These are phyloP conservation scores for Neopestalotiopsis clavispora DNA, from an alignment of 2,329 filamentous ascomycete genomes.

Conservation along the genomic window DNA sequence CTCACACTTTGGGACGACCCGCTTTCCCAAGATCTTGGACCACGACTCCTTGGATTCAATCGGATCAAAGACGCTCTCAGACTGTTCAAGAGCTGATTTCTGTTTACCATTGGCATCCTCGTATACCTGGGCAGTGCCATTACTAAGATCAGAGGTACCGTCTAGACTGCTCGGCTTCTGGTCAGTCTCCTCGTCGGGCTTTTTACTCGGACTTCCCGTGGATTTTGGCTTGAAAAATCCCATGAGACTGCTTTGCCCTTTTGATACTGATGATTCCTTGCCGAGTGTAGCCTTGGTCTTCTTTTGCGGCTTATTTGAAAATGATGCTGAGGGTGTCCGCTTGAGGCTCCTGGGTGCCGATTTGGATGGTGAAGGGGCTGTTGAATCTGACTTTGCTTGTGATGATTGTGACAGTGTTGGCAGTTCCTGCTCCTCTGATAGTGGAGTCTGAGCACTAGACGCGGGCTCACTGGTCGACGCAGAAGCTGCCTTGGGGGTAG, in stretches of 20 bases:
- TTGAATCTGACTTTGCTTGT: slow-evolving; percentile 20
- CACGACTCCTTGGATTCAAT: slow-evolving; percentile 80
- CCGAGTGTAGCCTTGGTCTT: slow-evolving; percentile 40
- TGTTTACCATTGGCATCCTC: slow-evolving; percentile 7
- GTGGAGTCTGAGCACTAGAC: not conserved
- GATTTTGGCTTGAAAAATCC: slow-evolving; percentile 78
- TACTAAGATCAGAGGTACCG: slow-evolving; percentile 20
- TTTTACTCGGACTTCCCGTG: slow-evolving; percentile 24
- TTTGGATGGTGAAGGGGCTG: slow-evolving; percentile 26
- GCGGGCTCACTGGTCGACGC: slow-evolving; percentile 20
- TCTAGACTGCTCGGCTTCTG: slow-evolving; percentile 18
- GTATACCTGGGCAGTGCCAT: slow-evolving; percentile 20
- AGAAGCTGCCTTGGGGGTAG: slow-evolving; percentile 26
- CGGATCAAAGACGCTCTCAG: slow-evolving; percentile 64
- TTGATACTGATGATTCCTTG: slow-evolving; percentile 36
- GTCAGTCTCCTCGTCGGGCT: slow-evolving; percentile 19
- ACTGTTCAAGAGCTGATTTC: not conserved
- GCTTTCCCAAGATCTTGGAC: slow-evolving; percentile 81
- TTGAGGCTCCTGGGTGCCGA: slow-evolving; percentile 29
- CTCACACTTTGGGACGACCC: slow-evolving; percentile 78
- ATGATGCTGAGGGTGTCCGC: slow-evolving; percentile 28
- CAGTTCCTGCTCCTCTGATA: not conserved
- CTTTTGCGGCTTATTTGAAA: slow-evolving; percentile 39
- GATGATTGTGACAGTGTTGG: slow-evolving; percentile 29
- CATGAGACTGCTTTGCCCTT: slow-evolving; percentile 65